Evolutionary conservation across 1,284 basidiomycete genomes (phyloP), one percentile per base, ranked within the genome.

Genomic region (Leccinum subatratum): DNA sequence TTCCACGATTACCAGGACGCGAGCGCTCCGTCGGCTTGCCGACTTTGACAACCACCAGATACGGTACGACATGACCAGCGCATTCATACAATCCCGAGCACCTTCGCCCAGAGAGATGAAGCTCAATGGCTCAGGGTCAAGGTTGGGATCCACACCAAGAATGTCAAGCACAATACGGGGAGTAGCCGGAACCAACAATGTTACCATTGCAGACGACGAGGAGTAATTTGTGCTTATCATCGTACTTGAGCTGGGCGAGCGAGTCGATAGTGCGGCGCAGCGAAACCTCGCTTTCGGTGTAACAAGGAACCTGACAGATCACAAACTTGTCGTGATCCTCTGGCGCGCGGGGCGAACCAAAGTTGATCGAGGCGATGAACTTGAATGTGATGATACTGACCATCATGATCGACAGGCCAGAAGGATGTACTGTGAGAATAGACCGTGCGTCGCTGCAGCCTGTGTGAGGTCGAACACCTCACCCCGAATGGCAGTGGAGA

Each of bases 191-290:
- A 77, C 97, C 96, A 68, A 98, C 93, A 71, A 99, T 98, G 87
- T 96, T 98, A 72, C 97, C 96, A 78, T 99, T 96, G 75, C 97
- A 99, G 73, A 99, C 92, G 79, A 99, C 83, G 70, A 98, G 89
- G 34, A 99, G 81, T 4, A 99, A 81, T 80, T 98, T 99, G 66
- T 96, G 54, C 28, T 58, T 58, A 0, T 58, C 30, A 58, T 11
- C 0, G 9, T 58, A 32, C 57, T 58, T 58, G 16, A 58, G 57
- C 28, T 30, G 81, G 4, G 93, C 94, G 25, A 90, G 80, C 25
- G 92, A 88, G 65, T 94, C 89, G 37, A 96, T 94, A 28, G 91
- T 93, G 0, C 96, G 69, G 96, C 96, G 80, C 56, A 58, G 14
- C 28, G 18, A 58, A n/a, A 58, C 28, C 3, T 58, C 57, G 14